Evolutionary conservation across 805 yeast species (phyloP).

Genomic region (Candida sanyiensis): DNA sequence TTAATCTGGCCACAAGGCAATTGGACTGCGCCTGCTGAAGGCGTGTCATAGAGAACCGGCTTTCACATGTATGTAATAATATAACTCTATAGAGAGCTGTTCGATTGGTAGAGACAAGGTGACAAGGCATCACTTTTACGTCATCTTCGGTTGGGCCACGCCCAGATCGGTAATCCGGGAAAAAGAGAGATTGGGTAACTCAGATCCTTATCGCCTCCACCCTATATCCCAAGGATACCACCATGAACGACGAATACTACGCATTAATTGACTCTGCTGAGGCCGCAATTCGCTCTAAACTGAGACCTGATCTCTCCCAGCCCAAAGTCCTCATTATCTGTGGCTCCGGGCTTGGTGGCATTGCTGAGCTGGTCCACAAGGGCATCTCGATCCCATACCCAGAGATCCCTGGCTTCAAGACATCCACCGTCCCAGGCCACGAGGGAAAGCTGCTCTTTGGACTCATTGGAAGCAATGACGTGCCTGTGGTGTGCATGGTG

Average conservation of each 20-base stretch:
- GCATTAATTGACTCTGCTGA: constrained; percentile 17
- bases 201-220: no score
- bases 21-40: constrained; percentile 45
- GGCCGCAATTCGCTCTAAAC: constrained; percentile 10
- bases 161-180: no score
- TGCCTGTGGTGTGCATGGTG: constrained; percentile 87
- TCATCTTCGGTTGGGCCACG: no score
- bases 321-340: constrained; percentile 80
- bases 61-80: no score
- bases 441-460: constrained; percentile 82
- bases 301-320: constrained; percentile 4
- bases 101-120: no score
- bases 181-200: no score
- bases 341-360: constrained; percentile 92
- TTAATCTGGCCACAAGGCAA: constrained; percentile 56
- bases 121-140: no score
- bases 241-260: constrained; percentile 11
- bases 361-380: constrained; percentile 45
- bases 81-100: no score
- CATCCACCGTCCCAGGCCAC: constrained; percentile 88
- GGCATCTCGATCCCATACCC: constrained; percentile 45
- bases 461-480: constrained; percentile 54
- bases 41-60: no score
- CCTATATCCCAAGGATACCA: no score
- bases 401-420: constrained; percentile 73